These are phyloP conservation scores for Leptographium procerum DNA, from an alignment of 2,329 filamentous ascomycete genomes.

Conservation along the genomic window DNA sequence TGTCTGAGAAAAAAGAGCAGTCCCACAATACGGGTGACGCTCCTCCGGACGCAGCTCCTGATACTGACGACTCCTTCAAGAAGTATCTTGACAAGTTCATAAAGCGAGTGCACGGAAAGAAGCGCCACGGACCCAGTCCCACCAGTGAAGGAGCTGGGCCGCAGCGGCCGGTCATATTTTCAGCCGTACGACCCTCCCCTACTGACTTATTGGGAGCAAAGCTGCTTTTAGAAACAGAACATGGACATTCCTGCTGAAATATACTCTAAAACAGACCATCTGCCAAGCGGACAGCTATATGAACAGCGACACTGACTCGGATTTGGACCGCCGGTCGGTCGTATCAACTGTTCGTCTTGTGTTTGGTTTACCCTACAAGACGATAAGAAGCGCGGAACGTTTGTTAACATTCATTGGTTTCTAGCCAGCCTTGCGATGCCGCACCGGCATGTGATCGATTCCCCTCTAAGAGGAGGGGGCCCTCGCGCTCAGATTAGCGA, in stretches of 20 bases:
- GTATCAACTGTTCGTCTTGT: background rate
- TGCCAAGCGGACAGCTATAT: background rate
- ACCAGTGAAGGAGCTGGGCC: background rate
- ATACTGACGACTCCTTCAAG: background rate
- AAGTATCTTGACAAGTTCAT: background rate
- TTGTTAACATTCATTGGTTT: background rate
- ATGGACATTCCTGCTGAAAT: background rate
- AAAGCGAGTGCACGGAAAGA: background rate
- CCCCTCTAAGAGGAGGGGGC: background rate
- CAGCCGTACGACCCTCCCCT: background rate
- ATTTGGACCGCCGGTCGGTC: background rate
- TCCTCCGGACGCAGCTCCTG: background rate
- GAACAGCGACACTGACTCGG: background rate
- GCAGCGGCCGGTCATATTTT: background rate
- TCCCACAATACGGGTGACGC: background rate
- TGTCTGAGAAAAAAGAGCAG: background rate
- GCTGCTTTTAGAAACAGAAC: no score
- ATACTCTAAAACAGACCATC: background rate
- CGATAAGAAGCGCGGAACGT: background rate
- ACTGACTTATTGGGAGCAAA: background rate
- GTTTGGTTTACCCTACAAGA: background rate
- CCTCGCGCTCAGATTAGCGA: background rate
- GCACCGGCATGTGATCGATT: background rate
- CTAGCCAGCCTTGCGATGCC: background rate
- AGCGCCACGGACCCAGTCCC: background rate